phyloP scores from a whole-genome alignment of 106 monocot genomes.

The Agapanthus africanus region DNA sequence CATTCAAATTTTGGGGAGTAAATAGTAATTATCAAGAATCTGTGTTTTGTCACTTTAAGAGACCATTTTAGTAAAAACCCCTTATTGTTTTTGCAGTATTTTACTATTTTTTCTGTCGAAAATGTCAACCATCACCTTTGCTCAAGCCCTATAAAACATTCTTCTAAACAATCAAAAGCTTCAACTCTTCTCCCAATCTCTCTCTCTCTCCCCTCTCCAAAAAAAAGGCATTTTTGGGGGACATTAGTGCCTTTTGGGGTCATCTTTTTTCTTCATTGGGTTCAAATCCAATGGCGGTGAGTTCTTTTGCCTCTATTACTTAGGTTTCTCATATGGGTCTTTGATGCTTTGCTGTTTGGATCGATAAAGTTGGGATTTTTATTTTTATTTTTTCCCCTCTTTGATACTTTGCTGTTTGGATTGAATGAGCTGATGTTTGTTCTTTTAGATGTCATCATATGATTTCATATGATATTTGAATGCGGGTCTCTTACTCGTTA shows the following conservation, averaged over 20 bases:
- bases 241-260: not conserved
- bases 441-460: no score
- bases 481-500: not conserved
- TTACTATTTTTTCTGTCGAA: no score
- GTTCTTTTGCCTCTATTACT: not conserved
- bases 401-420: not conserved
- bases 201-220: constrained; percentile 1
- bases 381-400: no score
- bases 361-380: not conserved
- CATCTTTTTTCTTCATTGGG: not conserved
- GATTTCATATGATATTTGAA: no score
- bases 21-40: no score
- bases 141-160: not conserved
- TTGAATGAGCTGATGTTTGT: not conserved
- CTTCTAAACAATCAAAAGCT: not conserved
- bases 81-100: no score
- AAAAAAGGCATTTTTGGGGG: not conserved
- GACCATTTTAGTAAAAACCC: no score
- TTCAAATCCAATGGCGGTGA: not conserved
- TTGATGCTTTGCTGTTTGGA: not conserved
- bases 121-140: no score
- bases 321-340: not conserved
- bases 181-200: not conserved
- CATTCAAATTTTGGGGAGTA: no score
- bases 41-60: no score